Evolutionary conservation across 2,329 filamentous ascomycete genomes (phyloP), one percentile per base, ranked within the genome.

Genomic region (Alternaria longipes): DNA sequence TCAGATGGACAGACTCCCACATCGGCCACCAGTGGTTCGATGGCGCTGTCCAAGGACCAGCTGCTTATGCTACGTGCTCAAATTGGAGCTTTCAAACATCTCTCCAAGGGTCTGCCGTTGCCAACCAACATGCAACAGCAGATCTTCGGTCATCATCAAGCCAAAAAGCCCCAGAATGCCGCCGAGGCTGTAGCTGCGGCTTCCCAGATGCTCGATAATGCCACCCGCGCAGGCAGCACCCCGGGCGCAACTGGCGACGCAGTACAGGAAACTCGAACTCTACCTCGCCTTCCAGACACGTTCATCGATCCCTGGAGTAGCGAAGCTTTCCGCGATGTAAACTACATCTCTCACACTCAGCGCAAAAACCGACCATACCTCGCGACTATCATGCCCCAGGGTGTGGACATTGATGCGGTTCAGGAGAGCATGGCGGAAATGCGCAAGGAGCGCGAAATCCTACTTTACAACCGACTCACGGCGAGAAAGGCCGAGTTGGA

Each of bases 381-480:
- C 40, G 93, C 95, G 1, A 93, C 92, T 64, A 88, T 97, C 57
- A 93, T 97, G 81, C 94, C 95, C 6, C 87, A 91, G 7, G 94
- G 95, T 8, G 86, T 98, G 52, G 93, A 99, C 74, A 87, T 94
- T 46, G 93, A 97, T 67, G 90, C 70, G 8, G 71, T 74, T 8
- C 72, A 74, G 49, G 66, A 69, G 40, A 68, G 70, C 57, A 74
- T 76, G 71, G 70, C 71, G 44, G 71, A 93, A 64, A 78, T 97
- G 59, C 89, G 92, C 53, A 91, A 94, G 67, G 93, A 97, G 75
- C 89, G 93, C 45, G 95, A 98, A 76, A 89, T 91, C 59, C 89
- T 95, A 49, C 84, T 97, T 22, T 96, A 95, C 81, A 98, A 97
- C 79, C 89, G 93, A 55, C 93, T 99, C 82, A 89, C 89, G 65